phyloP scores from a whole-genome alignment of 2,329 filamentous ascomycete genomes.

The Diplodia scrobiculata region DNA sequence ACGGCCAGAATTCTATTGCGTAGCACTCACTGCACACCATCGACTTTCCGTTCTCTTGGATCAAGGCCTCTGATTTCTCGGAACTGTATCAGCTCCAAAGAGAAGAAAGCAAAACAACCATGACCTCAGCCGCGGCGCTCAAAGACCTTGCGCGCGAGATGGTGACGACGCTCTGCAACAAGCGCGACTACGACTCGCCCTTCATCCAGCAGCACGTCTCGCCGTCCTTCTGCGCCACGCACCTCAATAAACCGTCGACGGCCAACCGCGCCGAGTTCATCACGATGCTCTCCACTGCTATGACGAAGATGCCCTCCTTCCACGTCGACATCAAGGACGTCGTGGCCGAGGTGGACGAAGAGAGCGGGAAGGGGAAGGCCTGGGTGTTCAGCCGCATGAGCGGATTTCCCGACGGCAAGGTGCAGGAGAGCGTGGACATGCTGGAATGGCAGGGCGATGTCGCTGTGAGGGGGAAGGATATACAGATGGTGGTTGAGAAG shows the following conservation, averaged over 20 bases:
- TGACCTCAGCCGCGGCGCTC: background rate
- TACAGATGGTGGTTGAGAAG: conserved; percentile 8
- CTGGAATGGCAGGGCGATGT: conserved; percentile 19
- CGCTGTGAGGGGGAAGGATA: conserved; percentile 4
- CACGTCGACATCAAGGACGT: background rate
- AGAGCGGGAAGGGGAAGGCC: background rate
- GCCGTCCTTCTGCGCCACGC: background rate
- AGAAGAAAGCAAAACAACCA: background rate
- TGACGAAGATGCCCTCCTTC: background rate
- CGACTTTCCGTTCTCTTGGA: too few relatives aligned
- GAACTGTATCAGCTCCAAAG: too few relatives aligned
- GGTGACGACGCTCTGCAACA: conserved; percentile 11
- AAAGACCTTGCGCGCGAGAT: conserved; percentile 14
- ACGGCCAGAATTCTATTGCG: background rate
- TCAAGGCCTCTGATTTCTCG: background rate
- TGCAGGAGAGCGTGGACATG: conserved; percentile 17
- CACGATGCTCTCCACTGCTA: background rate
- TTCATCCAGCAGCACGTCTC: conserved; percentile 6
- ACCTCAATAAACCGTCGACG: background rate
- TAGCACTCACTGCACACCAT: background rate
- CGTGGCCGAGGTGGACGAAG: background rate
- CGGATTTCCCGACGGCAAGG: background rate
- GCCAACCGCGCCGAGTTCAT: conserved; percentile 1
- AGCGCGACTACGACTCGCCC: conserved; percentile 5
- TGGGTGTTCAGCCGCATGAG: conserved; percentile 18